These are phyloP conservation scores for Canavalia gladiata DNA, from an alignment of 306 rosid species.

Conservation along the genomic window DNA sequence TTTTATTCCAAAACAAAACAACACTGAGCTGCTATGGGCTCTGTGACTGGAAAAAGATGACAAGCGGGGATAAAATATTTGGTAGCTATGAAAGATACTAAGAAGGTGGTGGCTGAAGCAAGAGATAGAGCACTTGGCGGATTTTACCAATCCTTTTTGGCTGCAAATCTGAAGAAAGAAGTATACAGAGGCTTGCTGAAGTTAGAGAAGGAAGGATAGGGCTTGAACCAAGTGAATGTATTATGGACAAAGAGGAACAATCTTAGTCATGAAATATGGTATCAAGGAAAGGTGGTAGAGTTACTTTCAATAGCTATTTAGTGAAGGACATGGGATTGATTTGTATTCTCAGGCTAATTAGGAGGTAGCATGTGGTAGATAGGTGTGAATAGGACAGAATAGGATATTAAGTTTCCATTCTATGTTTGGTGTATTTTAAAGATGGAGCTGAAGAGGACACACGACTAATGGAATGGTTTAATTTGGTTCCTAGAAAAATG, in stretches of 20 bases:
- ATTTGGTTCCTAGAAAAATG: no score
- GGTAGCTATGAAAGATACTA: no score
- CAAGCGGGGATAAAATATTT: no score
- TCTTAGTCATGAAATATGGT: neutral
- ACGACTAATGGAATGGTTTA: no score
- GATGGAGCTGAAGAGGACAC: no score
- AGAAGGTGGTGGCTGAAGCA: neutral
- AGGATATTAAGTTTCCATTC: no score
- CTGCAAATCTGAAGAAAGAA: neutral
- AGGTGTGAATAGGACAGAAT: no score
- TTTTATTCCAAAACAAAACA: constrained; percentile 9
- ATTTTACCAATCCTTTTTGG: neutral
- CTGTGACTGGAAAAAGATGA: neutral
- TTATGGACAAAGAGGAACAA: neutral
- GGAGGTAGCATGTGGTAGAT: neutral
- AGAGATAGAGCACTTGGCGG: neutral
- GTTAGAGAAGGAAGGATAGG: neutral
- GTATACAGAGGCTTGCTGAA: neutral
- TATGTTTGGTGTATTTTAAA: no score
- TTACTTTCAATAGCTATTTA: neutral
- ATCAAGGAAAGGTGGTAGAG: neutral
- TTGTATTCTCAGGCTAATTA: neutral
- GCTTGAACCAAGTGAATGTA: neutral
- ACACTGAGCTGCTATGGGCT: neutral
- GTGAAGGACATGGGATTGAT: neutral